Base-by-base conservation (phyloP, 768 basidiomycete genomes). In the Hericium erinaceus region DNA sequence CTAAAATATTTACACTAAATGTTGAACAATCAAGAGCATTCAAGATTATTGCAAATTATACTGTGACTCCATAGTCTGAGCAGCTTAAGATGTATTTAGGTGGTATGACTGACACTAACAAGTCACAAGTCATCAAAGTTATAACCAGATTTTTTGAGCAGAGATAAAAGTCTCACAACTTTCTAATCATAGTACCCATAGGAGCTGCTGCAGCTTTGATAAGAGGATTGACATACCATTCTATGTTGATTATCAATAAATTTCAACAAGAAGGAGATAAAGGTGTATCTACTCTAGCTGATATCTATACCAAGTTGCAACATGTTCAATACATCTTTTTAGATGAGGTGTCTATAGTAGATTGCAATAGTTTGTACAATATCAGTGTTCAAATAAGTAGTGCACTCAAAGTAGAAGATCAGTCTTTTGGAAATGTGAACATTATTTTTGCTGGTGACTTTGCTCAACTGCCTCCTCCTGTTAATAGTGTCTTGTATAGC, bases 361-460 rank as follows among this genome's bases (percentile, higher is more conserved):
- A n/a, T n/a, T n/a, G n/a, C n/a, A n/a, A n/a, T n/a, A n/a, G n/a
- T n/a, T n/a, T n/a, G n/a, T n/a, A n/a, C n/a, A n/a, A n/a, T n/a
- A n/a, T n/a, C n/a, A n/a, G n/a, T n/a, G n/a, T 52, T 61, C 52
- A 57, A 16, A 57, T 74, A 2, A 55, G 62, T 26, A 54, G 57
- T 28, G 62, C 65, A 1, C 28, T 58, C 10, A 58, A 61, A n/a
- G 49, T 58, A 1, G 2, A 37, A 12, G 65, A 64, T 39, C 44
- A 49, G 10, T 60, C 70, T 2, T 76, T 73, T 64, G 74, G 74
- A 22, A 73, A 74, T 0, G 66, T 73, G 24, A 74, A 73, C 55
- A 66, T 78, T 49, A 72, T 77, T 18, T 68, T 77, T 57, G 74
- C 75, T 16, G 75, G 75, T 16, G 76, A 78, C 55, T 76, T 77